Evolutionary conservation across 768 basidiomycete genomes (phyloP).

Genomic region (Ephemerocybe angulata): DNA sequence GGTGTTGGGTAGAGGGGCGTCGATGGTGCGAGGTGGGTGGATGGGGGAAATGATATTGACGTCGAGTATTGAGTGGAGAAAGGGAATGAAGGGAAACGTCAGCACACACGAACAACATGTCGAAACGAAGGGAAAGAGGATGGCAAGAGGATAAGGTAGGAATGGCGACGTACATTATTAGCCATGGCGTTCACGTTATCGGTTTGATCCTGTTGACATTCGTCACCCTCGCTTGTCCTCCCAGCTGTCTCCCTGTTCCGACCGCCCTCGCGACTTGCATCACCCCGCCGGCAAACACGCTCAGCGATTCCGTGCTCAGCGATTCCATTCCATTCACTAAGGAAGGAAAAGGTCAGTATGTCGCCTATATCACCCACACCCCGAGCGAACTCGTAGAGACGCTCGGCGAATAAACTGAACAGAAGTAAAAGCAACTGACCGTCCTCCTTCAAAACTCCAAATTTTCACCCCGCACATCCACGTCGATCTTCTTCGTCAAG

Average conservation of each 20-base stretch:
- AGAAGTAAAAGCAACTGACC: too few relatives aligned
- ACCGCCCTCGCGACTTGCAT: conserved; percentile 90
- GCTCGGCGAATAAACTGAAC: too few relatives aligned
- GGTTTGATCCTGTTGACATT: conserved; percentile 91
- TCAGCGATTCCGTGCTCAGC: conserved; percentile 81
- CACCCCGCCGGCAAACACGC: conserved; percentile 79
- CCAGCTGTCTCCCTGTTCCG: conserved; percentile 92
- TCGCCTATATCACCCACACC: too few relatives aligned
- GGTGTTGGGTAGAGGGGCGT: too few relatives aligned
- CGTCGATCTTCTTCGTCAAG: conserved; percentile 88
- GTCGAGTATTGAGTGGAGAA: not conserved
- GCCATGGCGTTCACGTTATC: conserved; percentile 98
- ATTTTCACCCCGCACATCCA: conserved; percentile 91
- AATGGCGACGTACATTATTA: conserved; percentile 77
- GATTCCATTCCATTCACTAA: conserved; percentile 98
- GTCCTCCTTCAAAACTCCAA: conserved; percentile 83
- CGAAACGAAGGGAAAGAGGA: too few relatives aligned
- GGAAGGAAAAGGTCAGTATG: too few relatives aligned
- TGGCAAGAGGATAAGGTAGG: too few relatives aligned
- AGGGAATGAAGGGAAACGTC: conserved; percentile 13
- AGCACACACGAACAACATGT: too few relatives aligned
- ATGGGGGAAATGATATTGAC: not conserved
- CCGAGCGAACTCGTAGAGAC: too few relatives aligned
- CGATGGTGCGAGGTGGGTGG: too few relatives aligned
- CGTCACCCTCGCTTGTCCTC: conserved; percentile 90